Percentiles rank a stretch among this genome's conserved stretches.
Conservation (phyloP, 2,329 filamentous ascomycete species). For the Hymenoscyphus fraxineus region DNA sequence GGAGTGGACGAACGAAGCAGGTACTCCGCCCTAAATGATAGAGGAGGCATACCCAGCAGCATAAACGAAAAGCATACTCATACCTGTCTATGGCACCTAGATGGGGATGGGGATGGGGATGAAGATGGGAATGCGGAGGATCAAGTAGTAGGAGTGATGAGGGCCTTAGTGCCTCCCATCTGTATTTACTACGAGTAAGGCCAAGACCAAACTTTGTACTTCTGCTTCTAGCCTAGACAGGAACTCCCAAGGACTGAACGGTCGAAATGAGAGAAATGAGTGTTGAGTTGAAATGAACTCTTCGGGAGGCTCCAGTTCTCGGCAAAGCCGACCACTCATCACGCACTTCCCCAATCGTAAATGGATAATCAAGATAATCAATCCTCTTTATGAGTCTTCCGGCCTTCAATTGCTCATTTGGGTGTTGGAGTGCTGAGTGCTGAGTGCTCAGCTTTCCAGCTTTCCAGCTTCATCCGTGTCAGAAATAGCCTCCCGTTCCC, state of each 20-base stretch:
- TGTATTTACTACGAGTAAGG: too few relatives aligned
- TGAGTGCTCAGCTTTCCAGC: constrained; percentile 5
- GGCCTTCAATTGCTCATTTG: background rate
- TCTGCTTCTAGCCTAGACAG: background rate
- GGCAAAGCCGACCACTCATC: background rate
- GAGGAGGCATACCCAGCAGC: too few relatives aligned
- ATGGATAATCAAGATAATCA: too few relatives aligned
- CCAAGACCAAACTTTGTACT: background rate
- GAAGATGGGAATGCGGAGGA: background rate
- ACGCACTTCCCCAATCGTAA: background rate
- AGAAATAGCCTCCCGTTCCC: background rate
- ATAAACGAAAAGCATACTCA: too few relatives aligned
- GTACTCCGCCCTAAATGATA: too few relatives aligned
- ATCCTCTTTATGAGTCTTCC: background rate
- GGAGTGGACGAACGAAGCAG: too few relatives aligned
- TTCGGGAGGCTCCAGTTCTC: background rate
- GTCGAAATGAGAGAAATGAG: too few relatives aligned
- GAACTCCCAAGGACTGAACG: background rate
- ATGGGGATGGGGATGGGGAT: too few relatives aligned
- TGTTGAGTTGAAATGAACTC: background rate
- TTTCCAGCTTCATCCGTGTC: constrained; percentile 6
- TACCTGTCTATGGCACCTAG: too few relatives aligned
- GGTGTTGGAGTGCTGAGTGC: constrained; percentile 1
- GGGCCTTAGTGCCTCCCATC: background rate
- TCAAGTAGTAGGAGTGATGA: background rate